Conservation (phyloP, 2,329 filamentous ascomycete species). For the Sclerotinia trifoliorum region DNA sequence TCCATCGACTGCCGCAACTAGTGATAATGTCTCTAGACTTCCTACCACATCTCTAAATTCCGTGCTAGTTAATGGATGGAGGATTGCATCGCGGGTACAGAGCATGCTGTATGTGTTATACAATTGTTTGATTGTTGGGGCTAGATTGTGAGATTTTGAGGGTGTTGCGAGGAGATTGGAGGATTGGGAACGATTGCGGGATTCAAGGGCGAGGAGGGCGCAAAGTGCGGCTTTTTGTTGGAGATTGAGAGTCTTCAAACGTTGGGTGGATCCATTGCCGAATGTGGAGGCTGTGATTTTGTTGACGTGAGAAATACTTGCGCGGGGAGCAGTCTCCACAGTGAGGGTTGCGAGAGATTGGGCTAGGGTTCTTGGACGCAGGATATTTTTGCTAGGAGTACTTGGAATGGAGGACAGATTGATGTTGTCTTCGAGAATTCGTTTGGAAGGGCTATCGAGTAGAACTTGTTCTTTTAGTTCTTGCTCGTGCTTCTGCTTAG, state of each 20-base stretch:
- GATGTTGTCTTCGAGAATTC: slow-evolving; percentile 74
- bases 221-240: slow-evolving; percentile 96
- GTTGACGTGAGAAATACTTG: slow-evolving; percentile 86
- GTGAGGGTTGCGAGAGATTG: slow-evolving; percentile 60
- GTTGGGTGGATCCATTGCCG: slow-evolving; percentile 80
- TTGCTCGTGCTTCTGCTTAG: slow-evolving; percentile 68
- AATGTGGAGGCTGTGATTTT: slow-evolving; percentile 88
- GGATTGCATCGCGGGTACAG: slow-evolving; percentile 82
- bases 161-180: slow-evolving; percentile 51
- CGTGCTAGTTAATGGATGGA: slow-evolving; percentile 84
- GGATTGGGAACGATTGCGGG: slow-evolving; percentile 59
- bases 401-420: slow-evolving; percentile 62
- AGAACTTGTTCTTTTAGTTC: slow-evolving; percentile 56
- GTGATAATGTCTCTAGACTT: slow-evolving; percentile 82
- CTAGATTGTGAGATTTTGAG: slow-evolving; percentile 58
- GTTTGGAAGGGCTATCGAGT: slow-evolving; percentile 67
- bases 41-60: slow-evolving; percentile 93
- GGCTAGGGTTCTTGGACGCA: slow-evolving; percentile 44
- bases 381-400: slow-evolving; percentile 40
- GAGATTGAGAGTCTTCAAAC: slow-evolving; percentile 83
- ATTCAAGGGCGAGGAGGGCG: slow-evolving; percentile 82
- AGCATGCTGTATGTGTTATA: slow-evolving; percentile 81
- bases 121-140: slow-evolving; percentile 78
- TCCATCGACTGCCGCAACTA: slow-evolving; percentile 69
- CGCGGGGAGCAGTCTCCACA: slow-evolving; percentile 77